phyloP scores from a whole-genome alignment of 1,284 basidiomycete genomes.

The Ceratobasidium sp. region DNA sequence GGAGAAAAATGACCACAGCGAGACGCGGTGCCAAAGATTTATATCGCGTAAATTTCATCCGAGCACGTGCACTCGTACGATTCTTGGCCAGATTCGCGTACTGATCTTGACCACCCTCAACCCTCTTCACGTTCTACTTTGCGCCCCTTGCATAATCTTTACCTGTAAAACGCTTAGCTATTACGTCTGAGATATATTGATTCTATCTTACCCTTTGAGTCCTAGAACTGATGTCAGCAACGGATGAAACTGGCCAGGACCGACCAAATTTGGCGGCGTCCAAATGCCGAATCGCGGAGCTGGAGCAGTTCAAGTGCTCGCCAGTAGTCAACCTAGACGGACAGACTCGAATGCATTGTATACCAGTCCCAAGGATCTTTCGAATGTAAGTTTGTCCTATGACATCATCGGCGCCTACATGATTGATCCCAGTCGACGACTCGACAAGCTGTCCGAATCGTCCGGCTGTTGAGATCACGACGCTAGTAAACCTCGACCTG shows the following conservation, averaged over 20 bases:
- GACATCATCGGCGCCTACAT: not conserved
- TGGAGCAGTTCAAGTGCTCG: slow-evolving; percentile 41
- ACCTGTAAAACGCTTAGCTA: slow-evolving; percentile 6
- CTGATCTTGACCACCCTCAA: slow-evolving; percentile 28
- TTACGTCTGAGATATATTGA: slow-evolving; percentile 21
- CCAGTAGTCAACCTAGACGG: slow-evolving; percentile 18
- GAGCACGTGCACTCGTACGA: slow-evolving; percentile 42
- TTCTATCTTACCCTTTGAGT: not conserved
- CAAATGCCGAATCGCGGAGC: slow-evolving; percentile 40
- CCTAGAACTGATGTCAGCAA: not conserved
- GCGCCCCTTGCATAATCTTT: slow-evolving; percentile 24
- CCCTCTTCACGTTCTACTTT: not conserved
- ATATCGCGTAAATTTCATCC: slow-evolving; percentile 55
- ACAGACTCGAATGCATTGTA: slow-evolving; percentile 17
- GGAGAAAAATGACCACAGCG: slow-evolving; percentile 49
- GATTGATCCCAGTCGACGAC: not conserved
- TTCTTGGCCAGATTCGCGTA: slow-evolving; percentile 9
- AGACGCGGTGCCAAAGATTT: slow-evolving; percentile 49
- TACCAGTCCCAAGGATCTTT: slow-evolving; percentile 38
- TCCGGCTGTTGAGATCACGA: slow-evolving; percentile 42
- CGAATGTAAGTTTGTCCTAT: slow-evolving; percentile 15
- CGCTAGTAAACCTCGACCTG: slow-evolving; percentile 31
- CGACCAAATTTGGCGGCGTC: not conserved
- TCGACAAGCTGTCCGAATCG: slow-evolving; percentile 40
- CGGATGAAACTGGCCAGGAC: slow-evolving; percentile 12